These are phyloP conservation scores for Cajanus cajan DNA, from an alignment of 306 rosid species.

Conservation along the genomic window DNA sequence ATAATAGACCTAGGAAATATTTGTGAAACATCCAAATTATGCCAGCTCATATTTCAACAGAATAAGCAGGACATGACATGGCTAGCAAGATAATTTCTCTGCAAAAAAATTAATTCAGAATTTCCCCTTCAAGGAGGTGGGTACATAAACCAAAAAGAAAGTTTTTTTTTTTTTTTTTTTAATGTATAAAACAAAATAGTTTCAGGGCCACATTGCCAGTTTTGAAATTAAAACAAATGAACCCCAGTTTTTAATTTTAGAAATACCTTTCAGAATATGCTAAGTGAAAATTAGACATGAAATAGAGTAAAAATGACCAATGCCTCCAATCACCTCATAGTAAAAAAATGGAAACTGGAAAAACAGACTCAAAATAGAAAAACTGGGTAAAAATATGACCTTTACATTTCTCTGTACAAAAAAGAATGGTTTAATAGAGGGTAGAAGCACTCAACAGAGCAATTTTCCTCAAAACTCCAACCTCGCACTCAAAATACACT, in stretches of 20 bases:
- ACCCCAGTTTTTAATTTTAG: background rate
- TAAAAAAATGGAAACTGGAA: background rate
- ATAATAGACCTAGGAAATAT: background rate
- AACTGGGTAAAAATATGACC: background rate
- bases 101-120: background rate
- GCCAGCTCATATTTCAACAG: conserved; percentile 13
- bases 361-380: background rate
- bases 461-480: conserved; percentile 21
- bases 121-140: background rate
- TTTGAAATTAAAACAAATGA: background rate
- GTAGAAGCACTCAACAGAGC: background rate
- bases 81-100: background rate
- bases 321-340: background rate
- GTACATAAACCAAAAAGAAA: background rate
- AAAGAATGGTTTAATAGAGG: background rate
- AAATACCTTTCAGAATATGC: background rate
- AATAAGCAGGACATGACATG: background rate
- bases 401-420: background rate
- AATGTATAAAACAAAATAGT: background rate
- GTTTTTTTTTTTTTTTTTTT: conserved; percentile 3
- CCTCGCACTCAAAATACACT: background rate
- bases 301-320: background rate
- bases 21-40: conserved; percentile 8
- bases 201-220: background rate
- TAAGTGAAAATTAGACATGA: background rate